Evolutionary conservation across 2,329 filamentous ascomycete genomes (phyloP), one percentile per base, ranked within the genome.

Genomic region (Pseudovirgaria hyperparasitica): DNA sequence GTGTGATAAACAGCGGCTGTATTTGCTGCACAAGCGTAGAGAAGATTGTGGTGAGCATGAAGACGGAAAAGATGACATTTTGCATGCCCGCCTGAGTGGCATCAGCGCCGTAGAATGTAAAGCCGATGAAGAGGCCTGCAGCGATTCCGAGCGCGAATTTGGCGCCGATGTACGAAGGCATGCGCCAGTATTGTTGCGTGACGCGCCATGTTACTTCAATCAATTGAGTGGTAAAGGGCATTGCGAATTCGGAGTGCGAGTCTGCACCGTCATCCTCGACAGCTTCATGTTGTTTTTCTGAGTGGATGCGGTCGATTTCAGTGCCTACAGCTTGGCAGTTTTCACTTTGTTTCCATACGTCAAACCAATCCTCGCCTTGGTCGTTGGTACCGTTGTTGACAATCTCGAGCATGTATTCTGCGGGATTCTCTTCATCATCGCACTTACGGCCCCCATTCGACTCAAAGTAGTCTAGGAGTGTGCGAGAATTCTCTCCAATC

Each of bases 381-480:
- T 42, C 29, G 22, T 46, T 45, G 19, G 46, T 45, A 10, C 50
- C 50, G 15, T 48, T 43, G 28, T 47, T 45, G 14, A 54, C 52
- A 24, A 60, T 48, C 31, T 63, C 59, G n/a, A 84, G 63, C 71
- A 84, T 82, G 57, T 72, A 84, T 51, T 85, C 79, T 2, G 79
- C 79, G 0, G 79, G 78, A 38, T 84, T 84, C 33, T 77, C 76
- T 1, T 71, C 63, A 2, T 63, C 50, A 6, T 58, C 62, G 31
- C 77, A 79, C 23, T 57, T 52, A 3, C 68, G 58, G 2, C 70
- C 74, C 4, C 77, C 78, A 29, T 78, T 68, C 8, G 50, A 42
- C 42, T 76, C 69, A 32, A 86, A 85, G 48, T 63, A 63, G 22
- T 56, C 38, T 3, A 60, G 39, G 0, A 63, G 45, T 0, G 40